Evolutionary conservation across 108 stramenopile genomes (phyloP).

Genomic region (Pseudonitzschia delicatissima): DNA sequence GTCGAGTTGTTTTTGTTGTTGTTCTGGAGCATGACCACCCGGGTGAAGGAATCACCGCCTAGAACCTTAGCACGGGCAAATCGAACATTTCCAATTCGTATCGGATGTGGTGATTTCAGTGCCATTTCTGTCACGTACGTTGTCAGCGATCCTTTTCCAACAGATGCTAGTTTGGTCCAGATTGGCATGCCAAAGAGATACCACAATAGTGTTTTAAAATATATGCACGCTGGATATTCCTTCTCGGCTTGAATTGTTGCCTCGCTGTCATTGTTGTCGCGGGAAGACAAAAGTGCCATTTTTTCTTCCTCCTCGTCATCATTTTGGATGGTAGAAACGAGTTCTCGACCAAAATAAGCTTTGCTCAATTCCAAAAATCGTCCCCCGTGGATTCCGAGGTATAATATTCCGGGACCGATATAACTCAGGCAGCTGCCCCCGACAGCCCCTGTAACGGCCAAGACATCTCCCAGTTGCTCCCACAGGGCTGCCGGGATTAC

Average conservation of each 20-base stretch:
- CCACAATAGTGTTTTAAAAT: slow-evolving; percentile 45
- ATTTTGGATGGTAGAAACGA: background rate
- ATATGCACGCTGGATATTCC: background rate
- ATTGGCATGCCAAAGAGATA: slow-evolving; percentile 64
- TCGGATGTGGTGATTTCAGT: slow-evolving; percentile 72
- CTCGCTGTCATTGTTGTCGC: background rate
- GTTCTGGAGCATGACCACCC: slow-evolving; percentile 30
- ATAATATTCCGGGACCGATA: slow-evolving; percentile 80
- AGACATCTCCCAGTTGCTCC: slow-evolving; percentile 53
- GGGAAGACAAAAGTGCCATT: background rate
- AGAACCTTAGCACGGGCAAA: slow-evolving; percentile 18
- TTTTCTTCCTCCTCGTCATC: slow-evolving; percentile 5
- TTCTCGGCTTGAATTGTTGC: background rate
- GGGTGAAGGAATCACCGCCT: slow-evolving; percentile 6
- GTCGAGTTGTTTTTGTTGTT: too few relatives aligned
- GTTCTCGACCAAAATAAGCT: slow-evolving; percentile 35
- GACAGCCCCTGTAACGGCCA: slow-evolving; percentile 64
- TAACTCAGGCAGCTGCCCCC: slow-evolving; percentile 70
- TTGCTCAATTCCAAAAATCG: slow-evolving; percentile 61
- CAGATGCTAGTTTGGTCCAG: slow-evolving; percentile 56
- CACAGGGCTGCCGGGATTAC: slow-evolving; percentile 68
- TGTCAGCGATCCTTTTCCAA: slow-evolving; percentile 49
- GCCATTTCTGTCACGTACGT: slow-evolving; percentile 53
- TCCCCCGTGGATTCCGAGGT: slow-evolving; percentile 72
- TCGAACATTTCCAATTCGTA: slow-evolving; percentile 63